Evolutionary conservation across 192 early-diverging fungal genomes (phyloP).

Genomic region (Umbelopsis ramanniana): DNA sequence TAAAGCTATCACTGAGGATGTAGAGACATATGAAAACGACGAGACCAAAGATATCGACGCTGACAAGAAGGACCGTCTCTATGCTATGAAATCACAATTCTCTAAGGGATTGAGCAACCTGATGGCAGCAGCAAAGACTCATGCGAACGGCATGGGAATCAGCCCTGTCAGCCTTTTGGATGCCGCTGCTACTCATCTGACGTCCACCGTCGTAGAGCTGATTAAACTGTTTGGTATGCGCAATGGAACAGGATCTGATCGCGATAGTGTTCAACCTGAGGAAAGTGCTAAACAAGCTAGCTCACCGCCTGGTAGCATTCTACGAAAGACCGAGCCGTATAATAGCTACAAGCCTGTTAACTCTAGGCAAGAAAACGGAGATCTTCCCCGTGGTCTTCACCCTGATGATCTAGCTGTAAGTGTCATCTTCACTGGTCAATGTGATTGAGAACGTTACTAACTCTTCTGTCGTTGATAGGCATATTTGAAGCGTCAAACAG

Average conservation of each 20-base stretch:
- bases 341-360: background rate
- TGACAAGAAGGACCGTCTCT: conserved; percentile 55
- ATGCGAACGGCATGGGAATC: conserved; percentile 71
- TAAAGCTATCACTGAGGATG: conserved; percentile 82
- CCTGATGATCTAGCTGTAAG: conserved; percentile 12
- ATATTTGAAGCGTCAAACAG: conserved; percentile 73
- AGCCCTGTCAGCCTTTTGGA: conserved; percentile 78
- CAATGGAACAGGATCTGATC: conserved; percentile 25
- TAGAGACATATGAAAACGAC: conserved; percentile 67
- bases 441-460: background rate
- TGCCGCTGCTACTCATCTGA: conserved; percentile 78
- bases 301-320: conserved; percentile 1
- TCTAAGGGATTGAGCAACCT: conserved; percentile 69
- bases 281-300: conserved; percentile 4
- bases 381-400: conserved; percentile 3
- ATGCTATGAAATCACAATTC: conserved; percentile 62
- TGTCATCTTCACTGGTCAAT: conserved; percentile 43
- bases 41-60: conserved; percentile 48
- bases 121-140: conserved; percentile 75
- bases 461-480: conserved; percentile 41
- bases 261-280: background rate
- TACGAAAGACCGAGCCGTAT: background rate
- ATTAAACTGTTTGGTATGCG: conserved; percentile 55
- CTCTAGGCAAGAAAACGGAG: background rate
- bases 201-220: conserved; percentile 79